Base-by-base conservation (phyloP, 345 rosid species). In the Brassica nigra region DNA sequence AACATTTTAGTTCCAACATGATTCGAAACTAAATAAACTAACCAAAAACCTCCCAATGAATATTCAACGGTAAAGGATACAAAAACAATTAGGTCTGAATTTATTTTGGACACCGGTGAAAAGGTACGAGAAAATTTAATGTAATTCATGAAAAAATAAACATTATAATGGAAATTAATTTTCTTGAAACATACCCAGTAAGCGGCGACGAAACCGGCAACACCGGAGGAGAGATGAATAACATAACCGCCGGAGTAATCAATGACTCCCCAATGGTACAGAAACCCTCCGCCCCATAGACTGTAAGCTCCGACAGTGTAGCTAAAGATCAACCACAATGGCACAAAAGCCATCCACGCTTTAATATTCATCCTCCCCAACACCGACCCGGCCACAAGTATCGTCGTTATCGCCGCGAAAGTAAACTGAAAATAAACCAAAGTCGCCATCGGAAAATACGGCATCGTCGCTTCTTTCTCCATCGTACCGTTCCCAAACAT, bases 321-420 rank as follows among this genome's bases (percentile, higher is more conserved):
- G n/a, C 90, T 88, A 54, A 88, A 89, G 0, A 87, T 81, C 39
- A 91, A 76, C 97, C 97, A 91, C 4, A 91, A 81, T 18, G 94
- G 97, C 62, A 91, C 97, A 75, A 91, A 91, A 9, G 97, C 94
- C 97, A 91, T 91, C 97, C 94, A 91, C 4, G 94, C 97, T 62
- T 78, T 88, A 0, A 91, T 91, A 61, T 89, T 88, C 97, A 91
- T 91, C 39, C 97, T 88, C 20, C 92, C 97, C 10, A 91, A 85
- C 34, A 91, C 97, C 4, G 93, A 88, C 0, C 97, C 97, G 0
- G 97, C 97, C 8, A 91, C 84, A 77, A 91, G 68, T 28, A 91
- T 85, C 62, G 86, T 37, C 52, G 97, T 91, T 65, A 91, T 91
- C 58, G 97, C 97, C 7, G 97, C 97, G 37, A 91, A 91, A 1